These are phyloP conservation scores for Polygonum maritimum DNA, from an alignment of 148 eudicot genomes.

Conservation along the genomic window DNA sequence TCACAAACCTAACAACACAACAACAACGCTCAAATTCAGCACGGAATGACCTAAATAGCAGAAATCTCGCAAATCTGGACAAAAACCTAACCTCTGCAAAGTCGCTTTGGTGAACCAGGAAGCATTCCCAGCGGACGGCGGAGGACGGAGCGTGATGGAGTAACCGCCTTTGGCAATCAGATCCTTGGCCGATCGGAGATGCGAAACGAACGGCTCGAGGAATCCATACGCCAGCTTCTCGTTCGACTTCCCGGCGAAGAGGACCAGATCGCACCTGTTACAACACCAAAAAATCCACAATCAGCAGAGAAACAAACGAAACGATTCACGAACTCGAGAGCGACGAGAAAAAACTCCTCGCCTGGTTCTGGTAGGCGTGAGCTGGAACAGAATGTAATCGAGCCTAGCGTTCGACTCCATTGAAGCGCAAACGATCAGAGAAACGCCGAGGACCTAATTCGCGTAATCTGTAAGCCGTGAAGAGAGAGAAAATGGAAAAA, in stretches of 20 bases:
- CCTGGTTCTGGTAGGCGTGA: slow-evolving; percentile 90
- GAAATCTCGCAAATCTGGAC: background rate
- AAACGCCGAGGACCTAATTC: background rate
- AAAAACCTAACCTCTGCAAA: slow-evolving; percentile 40
- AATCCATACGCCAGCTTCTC: slow-evolving; percentile 80
- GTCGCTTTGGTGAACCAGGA: slow-evolving; percentile 79
- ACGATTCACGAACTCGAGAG: background rate
- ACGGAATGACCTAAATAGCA: background rate
- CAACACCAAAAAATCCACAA: background rate
- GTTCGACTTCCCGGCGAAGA: slow-evolving; percentile 47
- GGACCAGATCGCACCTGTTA: slow-evolving; percentile 67
- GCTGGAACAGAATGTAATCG: slow-evolving; percentile 68
- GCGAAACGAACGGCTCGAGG: slow-evolving; percentile 56
- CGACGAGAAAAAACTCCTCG: background rate
- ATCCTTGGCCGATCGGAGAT: slow-evolving; percentile 56
- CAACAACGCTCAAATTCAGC: slow-evolving; percentile 3
- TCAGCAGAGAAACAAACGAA: background rate
- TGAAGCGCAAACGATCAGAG: background rate
- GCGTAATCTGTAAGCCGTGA: background rate
- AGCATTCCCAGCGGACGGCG: slow-evolving; percentile 26
- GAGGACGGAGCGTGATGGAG: slow-evolving; percentile 59
- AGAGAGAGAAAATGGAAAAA: background rate
- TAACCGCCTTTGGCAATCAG: slow-evolving; percentile 83
- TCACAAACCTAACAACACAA: slow-evolving; percentile 51
- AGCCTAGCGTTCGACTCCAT: slow-evolving; percentile 61